Percentiles rank a stretch among this genome's conserved stretches.
These are phyloP conservation scores for Sporothrix mexicana DNA, from an alignment of 2,329 filamentous ascomycete species.

Conservation along the genomic window DNA sequence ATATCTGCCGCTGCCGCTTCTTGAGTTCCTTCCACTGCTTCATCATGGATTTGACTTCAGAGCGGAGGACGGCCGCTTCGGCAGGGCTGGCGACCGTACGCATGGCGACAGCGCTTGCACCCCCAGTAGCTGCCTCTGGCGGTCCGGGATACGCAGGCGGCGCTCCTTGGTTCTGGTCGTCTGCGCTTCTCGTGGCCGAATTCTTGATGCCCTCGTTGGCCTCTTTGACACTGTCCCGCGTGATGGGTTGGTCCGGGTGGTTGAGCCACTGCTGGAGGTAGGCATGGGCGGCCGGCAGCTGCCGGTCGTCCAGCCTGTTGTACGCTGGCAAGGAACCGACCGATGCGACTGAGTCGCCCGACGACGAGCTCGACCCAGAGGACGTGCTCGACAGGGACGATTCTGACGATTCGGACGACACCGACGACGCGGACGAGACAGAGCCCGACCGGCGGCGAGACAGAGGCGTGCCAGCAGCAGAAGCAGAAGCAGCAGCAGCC, in stretches of 20 bases:
- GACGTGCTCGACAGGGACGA: conserved; percentile 45
- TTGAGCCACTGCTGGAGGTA: conserved; percentile 57
- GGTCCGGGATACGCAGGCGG: conserved; percentile 8
- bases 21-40: conserved; percentile 53
- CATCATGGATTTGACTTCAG: conserved; percentile 54
- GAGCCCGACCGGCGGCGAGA: conserved; percentile 5
- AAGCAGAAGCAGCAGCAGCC: neutral
- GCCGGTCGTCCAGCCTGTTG: conserved; percentile 55
- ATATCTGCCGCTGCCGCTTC: conserved; percentile 45
- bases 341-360: conserved; percentile 49
- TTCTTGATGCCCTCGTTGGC: conserved; percentile 41
- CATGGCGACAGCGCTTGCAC: neutral
- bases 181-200: neutral
- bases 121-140: neutral
- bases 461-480: neutral
- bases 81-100: neutral
- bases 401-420: conserved; percentile 38
- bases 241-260: conserved; percentile 57
- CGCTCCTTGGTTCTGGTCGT: neutral
- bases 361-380: conserved; percentile 45
- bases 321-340: conserved; percentile 61
- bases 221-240: conserved; percentile 51
- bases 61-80: conserved; percentile 36
- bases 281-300: conserved; percentile 54
- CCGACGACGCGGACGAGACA: conserved; percentile 43